Evolutionary conservation across 495 filamentous ascomycete genomes (phyloP).

Genomic region (Evernia prunastri): DNA sequence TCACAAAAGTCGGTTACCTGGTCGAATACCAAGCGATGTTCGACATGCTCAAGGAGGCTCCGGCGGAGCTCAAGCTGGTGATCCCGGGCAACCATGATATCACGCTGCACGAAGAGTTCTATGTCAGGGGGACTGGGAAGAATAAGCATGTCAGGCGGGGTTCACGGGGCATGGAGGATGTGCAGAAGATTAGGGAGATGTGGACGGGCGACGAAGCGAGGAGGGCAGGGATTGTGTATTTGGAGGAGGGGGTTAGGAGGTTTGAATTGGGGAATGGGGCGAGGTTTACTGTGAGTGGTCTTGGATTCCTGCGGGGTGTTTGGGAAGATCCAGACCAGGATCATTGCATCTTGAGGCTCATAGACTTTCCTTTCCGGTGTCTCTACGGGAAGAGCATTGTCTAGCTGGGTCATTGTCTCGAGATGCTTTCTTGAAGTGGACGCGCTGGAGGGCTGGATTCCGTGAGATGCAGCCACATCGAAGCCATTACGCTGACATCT

Average conservation of each 20-base stretch:
- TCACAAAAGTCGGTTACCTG: slow-evolving; percentile 56
- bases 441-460: not conserved
- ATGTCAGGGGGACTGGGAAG: slow-evolving; percentile 23
- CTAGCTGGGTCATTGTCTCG: not conserved
- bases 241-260: slow-evolving; percentile 57
- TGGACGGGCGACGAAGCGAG: slow-evolving; percentile 42
- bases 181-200: slow-evolving; percentile 30
- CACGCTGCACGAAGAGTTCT: slow-evolving; percentile 55
- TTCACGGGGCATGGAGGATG: slow-evolving; percentile 20
- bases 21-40: slow-evolving; percentile 48
- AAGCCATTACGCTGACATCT: not conserved
- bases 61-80: slow-evolving; percentile 67
- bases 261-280: slow-evolving; percentile 56
- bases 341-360: not conserved
- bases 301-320: not conserved
- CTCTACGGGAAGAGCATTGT: not conserved
- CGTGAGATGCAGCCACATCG: not conserved
- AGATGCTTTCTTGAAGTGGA: not conserved
- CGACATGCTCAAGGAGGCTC: slow-evolving; percentile 45
- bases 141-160: slow-evolving; percentile 16
- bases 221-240: slow-evolving; percentile 50
- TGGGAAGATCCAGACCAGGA: too few species aligned
- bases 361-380: not conserved
- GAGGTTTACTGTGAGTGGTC: slow-evolving; percentile 41
- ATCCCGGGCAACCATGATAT: slow-evolving; percentile 81